Evolutionary conservation across 1,284 basidiomycete species (phyloP), one percentile per base, ranked within the genome.

Genomic region (Pyrrhoderma lamaoense): DNA sequence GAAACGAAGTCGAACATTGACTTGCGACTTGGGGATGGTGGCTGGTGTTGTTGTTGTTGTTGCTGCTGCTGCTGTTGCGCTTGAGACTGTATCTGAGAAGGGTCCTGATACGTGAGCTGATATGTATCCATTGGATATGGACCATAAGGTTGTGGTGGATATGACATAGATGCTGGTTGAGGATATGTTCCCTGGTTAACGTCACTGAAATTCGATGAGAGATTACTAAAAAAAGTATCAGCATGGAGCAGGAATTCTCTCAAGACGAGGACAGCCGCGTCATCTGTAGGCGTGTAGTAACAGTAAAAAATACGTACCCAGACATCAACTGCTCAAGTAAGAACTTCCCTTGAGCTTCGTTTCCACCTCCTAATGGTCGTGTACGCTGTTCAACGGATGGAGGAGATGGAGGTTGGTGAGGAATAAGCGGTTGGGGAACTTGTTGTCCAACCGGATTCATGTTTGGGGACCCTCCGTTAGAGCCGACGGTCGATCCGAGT

Each of bases 1-100:
- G 86, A 89, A 51, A 84, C 74, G 56, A 87, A 90, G 45, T 89
- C 85, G 59, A 89, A 90, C 75, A 89, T 79, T 49, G 84, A 83
- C 65, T 84, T 83, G 58, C 79, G 82, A 25, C 81, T 75, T 40
- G 85, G 82, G 31, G 82, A 78, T 0, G 85, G 80, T 8, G 75
- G 70, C 42, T 73, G 73, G 48, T 73, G 76, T 52, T 70, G 70
- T 21, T 50, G 58, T 40, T 55, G 58, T 35, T 52, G 60, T 34
- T 56, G 57, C 43, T 59, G 59, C 47, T 60, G 60, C 35, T 45
- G 58, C 27, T 65, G 53, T 47, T 52, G 53, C 27, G 16, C 16
- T 37, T 40, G 38, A 16, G 38, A n/a, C n/a, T 16, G 38, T 14
- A 18, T 5, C 5, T 40, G 38, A 16, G 38, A 18, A 40, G 38